These are phyloP conservation scores for Phellinidium pouzarii DNA, from an alignment of 1,284 basidiomycete species.

Conservation along the genomic window DNA sequence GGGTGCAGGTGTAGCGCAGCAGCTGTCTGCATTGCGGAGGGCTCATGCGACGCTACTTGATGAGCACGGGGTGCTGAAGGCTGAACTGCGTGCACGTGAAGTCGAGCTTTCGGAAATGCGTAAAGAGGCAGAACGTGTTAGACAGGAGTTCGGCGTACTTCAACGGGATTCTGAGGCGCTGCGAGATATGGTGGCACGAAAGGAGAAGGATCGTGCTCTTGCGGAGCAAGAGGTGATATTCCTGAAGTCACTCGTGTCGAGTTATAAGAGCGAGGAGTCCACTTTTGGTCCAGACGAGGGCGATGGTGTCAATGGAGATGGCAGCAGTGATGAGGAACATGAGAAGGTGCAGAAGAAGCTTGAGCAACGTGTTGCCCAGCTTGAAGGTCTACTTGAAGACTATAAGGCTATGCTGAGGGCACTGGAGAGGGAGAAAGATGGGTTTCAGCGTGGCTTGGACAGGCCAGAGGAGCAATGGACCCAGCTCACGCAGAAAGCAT, in stretches of 20 bases:
- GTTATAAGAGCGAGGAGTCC: conserved; percentile 38
- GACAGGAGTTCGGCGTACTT: conserved; percentile 32
- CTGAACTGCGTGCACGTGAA: conserved; percentile 44
- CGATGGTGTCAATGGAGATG: conserved; percentile 24
- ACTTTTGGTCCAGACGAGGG: conserved; percentile 31
- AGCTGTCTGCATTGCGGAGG: conserved; percentile 50
- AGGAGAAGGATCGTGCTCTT: conserved; percentile 40
- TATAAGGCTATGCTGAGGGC: conserved; percentile 43
- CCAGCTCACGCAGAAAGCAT: conserved; percentile 25
- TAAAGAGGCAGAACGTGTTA: conserved; percentile 30
- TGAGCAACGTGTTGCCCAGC: conserved; percentile 41
- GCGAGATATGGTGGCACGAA: conserved; percentile 34
- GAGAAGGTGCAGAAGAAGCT: conserved; percentile 7
- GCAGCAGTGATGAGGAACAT: no score
- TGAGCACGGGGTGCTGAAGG: conserved; percentile 50
- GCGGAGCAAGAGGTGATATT: conserved; percentile 57
- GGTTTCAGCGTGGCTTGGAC: conserved; percentile 21
- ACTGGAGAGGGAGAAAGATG: conserved; percentile 39
- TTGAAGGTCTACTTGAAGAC: conserved; percentile 50
- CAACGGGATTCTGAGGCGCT: conserved; percentile 22
- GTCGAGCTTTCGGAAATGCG: conserved; percentile 39
- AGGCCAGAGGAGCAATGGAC: conserved; percentile 13
- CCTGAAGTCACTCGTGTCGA: conserved; percentile 54
- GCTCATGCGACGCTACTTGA: conserved; percentile 56
- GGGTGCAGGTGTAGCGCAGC: conserved; percentile 44